phyloP scores from a whole-genome alignment of 148 eudicot genomes.

The Arctostaphylos glauca region DNA sequence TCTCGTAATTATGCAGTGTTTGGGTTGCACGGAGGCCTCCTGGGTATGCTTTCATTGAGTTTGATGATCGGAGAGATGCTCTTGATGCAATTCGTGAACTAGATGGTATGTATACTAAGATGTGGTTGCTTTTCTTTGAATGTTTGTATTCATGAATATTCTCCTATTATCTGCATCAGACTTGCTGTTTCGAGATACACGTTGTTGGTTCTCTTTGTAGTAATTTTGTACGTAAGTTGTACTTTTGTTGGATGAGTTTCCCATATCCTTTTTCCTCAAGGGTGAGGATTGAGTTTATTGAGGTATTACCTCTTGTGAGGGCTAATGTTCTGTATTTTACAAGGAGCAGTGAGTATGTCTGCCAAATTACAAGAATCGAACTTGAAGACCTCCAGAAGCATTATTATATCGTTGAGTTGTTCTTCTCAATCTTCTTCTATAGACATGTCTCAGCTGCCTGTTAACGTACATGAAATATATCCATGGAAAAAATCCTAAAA shows the following conservation, averaged over 20 bases:
- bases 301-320: background rate
- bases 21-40: slow-evolving; percentile 97
- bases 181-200: background rate
- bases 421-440: background rate
- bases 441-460: background rate
- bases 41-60: slow-evolving; percentile 84
- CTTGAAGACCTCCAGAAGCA: background rate
- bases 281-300: background rate
- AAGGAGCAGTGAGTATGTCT: too few relatives aligned
- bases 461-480: background rate
- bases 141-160: background rate
- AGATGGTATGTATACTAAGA: slow-evolving; percentile 45
- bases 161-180: background rate
- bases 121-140: background rate
- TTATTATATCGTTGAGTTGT: background rate
- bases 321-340: too few relatives aligned
- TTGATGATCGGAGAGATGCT: slow-evolving; percentile 86
- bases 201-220: background rate
- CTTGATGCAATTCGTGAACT: slow-evolving; percentile 66
- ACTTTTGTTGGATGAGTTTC: background rate
- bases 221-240: background rate
- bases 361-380: background rate
- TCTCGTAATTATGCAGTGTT: slow-evolving; percentile 48
- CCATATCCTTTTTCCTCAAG: background rate
- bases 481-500: background rate